Percentiles rank a stretch among this genome's conserved stretches.
phyloP scores from a whole-genome alignment of 1,284 basidiomycete species.

The Stereum hirsutum region DNA sequence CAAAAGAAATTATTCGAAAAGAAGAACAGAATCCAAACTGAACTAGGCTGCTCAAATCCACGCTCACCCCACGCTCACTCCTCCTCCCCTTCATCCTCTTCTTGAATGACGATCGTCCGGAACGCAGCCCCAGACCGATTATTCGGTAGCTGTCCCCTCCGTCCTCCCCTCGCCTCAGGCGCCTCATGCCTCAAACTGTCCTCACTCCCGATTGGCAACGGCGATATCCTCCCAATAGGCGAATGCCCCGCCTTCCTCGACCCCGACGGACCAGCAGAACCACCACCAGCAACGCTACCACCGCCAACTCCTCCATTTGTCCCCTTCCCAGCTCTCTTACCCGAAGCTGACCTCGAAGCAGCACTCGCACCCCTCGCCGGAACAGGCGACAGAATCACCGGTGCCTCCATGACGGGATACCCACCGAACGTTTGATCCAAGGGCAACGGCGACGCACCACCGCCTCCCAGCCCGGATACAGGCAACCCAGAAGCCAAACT shows the following conservation, averaged over 20 bases:
- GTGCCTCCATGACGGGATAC: conserved; percentile 6
- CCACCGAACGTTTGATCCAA: conserved; percentile 9
- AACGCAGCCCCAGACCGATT: conserved; percentile 10
- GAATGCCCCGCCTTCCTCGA: conserved; percentile 41
- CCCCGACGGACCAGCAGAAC: conserved; percentile 11
- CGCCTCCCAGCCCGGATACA: conserved; percentile 1
- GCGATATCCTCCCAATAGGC: conserved; percentile 46
- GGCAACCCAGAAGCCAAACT: conserved; percentile 24
- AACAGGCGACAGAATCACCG: conserved; percentile 9
- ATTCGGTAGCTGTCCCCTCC: conserved; percentile 57
- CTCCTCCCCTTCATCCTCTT: conserved; percentile 5
- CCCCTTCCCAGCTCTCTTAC: conserved; percentile 16
- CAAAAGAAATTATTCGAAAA: too few relatives aligned
- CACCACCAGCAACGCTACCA: background rate
- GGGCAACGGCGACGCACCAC: background rate
- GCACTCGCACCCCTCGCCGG: conserved; percentile 9
- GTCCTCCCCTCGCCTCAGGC: conserved; percentile 35
- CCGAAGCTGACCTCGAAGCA: too few relatives aligned
- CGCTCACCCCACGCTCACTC: too few relatives aligned
- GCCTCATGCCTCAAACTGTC: conserved; percentile 33
- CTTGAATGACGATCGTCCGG: conserved; percentile 2
- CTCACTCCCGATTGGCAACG: conserved; percentile 47
- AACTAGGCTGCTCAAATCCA: too few relatives aligned
- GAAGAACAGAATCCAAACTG: too few relatives aligned
- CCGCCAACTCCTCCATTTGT: too few relatives aligned